Evolutionary conservation across 176 grass and related monocot genomes (phyloP).

Genomic region (Avena sativa): DNA sequence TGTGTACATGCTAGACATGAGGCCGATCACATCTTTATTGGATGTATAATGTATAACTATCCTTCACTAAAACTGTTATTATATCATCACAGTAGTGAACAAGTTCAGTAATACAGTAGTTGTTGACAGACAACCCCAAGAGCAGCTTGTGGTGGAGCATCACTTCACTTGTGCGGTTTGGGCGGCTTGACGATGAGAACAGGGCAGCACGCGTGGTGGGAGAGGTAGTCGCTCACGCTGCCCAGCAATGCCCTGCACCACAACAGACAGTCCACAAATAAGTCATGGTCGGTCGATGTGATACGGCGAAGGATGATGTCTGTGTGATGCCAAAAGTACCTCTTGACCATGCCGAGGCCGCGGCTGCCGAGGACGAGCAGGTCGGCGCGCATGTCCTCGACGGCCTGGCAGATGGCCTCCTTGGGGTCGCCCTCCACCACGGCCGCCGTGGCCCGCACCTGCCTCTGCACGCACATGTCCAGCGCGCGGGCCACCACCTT

Average conservation of each 20-base stretch:
- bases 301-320: no score
- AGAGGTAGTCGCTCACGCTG: conserved; percentile 83
- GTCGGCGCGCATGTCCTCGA: conserved; percentile 60
- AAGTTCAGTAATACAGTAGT: no score
- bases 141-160: neutral
- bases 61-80: no score
- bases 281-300: no score
- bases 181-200: conserved; percentile 64
- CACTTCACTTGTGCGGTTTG: conserved; percentile 49
- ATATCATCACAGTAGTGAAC: no score
- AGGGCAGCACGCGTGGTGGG: conserved; percentile 75
- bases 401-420: conserved; percentile 68
- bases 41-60: no score
- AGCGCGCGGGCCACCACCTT: conserved; percentile 52
- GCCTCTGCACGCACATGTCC: conserved; percentile 54
- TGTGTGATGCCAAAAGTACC: conserved; percentile 34
- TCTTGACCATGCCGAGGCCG: conserved; percentile 72
- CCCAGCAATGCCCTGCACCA: conserved; percentile 60
- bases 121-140: neutral
- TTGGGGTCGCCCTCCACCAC: conserved; percentile 84
- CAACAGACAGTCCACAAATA: no score
- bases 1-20: no score
- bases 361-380: conserved; percentile 80
- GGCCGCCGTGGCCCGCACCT: conserved; percentile 49
- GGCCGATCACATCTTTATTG: no score